phyloP scores from a whole-genome alignment of 2,329 filamentous ascomycete genomes.

The Chaetomiaceae sp. region DNA sequence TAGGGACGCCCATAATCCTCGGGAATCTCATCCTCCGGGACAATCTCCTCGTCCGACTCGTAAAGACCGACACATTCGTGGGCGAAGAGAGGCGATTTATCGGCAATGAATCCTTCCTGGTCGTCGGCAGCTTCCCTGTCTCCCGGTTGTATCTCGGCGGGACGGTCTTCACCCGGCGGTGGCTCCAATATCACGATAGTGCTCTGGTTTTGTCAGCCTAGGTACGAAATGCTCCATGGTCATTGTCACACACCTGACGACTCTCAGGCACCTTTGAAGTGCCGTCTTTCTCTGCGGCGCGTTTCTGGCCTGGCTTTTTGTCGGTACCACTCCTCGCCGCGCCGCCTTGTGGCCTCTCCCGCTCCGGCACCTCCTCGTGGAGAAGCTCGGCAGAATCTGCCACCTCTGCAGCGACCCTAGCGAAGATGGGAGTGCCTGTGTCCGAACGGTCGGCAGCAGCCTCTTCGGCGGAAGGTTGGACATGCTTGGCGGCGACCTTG shows the following conservation, averaged over 20 bases:
- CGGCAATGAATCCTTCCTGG: slow-evolving; percentile 19
- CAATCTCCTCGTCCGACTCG: slow-evolving; percentile 12
- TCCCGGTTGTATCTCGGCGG: slow-evolving; percentile 3
- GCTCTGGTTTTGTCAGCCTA: slow-evolving; percentile 5
- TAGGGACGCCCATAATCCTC: slow-evolving; percentile 23
- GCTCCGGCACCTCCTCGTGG: slow-evolving; percentile 31
- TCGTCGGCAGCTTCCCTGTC: slow-evolving; percentile 19
- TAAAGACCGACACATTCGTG: slow-evolving; percentile 45
- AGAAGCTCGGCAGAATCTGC: slow-evolving; percentile 33
- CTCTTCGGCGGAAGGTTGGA: slow-evolving; percentile 2
- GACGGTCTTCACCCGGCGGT: slow-evolving; percentile 9
- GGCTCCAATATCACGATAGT: slow-evolving; percentile 15
- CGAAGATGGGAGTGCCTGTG: slow-evolving; percentile 28
- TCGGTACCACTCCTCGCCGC: slow-evolving; percentile 17
- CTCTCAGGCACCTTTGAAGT: slow-evolving; percentile 37
- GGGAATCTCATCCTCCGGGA: slow-evolving; percentile 25
- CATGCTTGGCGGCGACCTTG: slow-evolving; percentile 3
- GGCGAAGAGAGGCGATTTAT: slow-evolving; percentile 41
- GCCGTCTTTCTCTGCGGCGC: slow-evolving; percentile 39
- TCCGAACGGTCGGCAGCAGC: slow-evolving; percentile 19
- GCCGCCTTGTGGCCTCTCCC: neutral
- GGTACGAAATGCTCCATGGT: neutral
- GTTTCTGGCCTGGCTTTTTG: slow-evolving; percentile 35
- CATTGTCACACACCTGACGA: slow-evolving; percentile 18
- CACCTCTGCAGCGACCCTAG: slow-evolving; percentile 33